Conservation (phyloP, 2,329 filamentous ascomycete genomes). For the Aspergillus sojae region DNA sequence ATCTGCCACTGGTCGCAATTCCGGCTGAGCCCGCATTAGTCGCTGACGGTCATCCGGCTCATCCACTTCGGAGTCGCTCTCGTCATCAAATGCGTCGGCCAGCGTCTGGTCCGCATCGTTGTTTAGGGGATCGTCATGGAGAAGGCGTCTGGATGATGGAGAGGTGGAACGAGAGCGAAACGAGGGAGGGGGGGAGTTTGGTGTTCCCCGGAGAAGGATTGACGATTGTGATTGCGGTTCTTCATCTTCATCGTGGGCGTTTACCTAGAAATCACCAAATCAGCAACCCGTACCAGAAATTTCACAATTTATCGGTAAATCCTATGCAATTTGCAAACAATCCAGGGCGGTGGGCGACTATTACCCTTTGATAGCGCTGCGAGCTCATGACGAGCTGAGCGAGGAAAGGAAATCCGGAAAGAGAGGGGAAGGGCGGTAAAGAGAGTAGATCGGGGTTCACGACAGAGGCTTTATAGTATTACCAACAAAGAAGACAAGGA, state of each 20-base stretch:
- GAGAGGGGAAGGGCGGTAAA: slow-evolving; percentile 21
- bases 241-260: slow-evolving; percentile 48
- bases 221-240: slow-evolving; percentile 35
- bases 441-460: slow-evolving; percentile 11
- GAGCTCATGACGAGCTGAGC: slow-evolving; percentile 52
- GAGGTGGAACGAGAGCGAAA: slow-evolving; percentile 85
- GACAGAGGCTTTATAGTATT: background rate
- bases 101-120: slow-evolving; percentile 75
- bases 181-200: slow-evolving; percentile 64
- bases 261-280: slow-evolving; percentile 37
- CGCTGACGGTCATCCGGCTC: slow-evolving; percentile 82
- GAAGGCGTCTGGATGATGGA: slow-evolving; percentile 55
- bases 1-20: slow-evolving; percentile 33
- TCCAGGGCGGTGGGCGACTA: slow-evolving; percentile 19
- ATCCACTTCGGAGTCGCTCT: slow-evolving; percentile 70
- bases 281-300: background rate
- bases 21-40: slow-evolving; percentile 70
- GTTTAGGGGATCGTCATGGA: slow-evolving; percentile 54
- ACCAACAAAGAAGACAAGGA: slow-evolving; percentile 19
- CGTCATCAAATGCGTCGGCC: slow-evolving; percentile 88
- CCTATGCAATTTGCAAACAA: background rate
- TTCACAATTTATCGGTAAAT: background rate
- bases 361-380: slow-evolving; percentile 53
- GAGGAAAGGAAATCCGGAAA: slow-evolving; percentile 22
- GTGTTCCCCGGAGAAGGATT: slow-evolving; percentile 32